These are phyloP conservation scores for Coemansia biformis DNA, from an alignment of 192 early-diverging fungal genomes.

Conservation along the genomic window DNA sequence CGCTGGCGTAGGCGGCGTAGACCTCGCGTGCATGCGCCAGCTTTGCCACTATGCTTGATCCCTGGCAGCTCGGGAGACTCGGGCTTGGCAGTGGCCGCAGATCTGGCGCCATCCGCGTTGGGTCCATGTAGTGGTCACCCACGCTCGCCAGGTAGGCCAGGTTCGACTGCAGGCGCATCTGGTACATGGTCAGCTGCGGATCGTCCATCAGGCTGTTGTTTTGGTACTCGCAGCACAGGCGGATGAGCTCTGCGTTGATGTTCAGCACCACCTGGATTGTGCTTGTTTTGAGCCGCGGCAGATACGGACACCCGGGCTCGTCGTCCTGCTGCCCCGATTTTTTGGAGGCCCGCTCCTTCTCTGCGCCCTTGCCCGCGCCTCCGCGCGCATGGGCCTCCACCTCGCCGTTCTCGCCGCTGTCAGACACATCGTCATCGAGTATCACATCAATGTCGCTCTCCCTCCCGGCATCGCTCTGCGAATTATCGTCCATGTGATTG, in stretches of 20 bases:
- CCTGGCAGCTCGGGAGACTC: constrained; percentile 19
- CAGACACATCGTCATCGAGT: constrained; percentile 38
- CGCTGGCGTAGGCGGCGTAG: constrained; percentile 29
- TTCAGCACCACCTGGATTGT: constrained; percentile 54
- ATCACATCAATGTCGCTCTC: constrained; percentile 47
- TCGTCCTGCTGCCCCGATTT: constrained; percentile 17
- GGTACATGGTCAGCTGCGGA: constrained; percentile 54
- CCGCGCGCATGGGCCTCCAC: background rate
- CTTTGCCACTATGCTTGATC: constrained; percentile 28
- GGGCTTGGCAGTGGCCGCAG: constrained; percentile 37
- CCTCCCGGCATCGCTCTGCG: constrained; percentile 19
- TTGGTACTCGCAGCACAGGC: constrained; percentile 58
- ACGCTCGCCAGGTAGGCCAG: constrained; percentile 59
- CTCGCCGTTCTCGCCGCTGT: constrained; percentile 14
- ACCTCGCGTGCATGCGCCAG: constrained; percentile 36
- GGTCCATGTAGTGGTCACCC: constrained; percentile 53
- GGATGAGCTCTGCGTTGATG: constrained; percentile 60
- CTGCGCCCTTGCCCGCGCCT: constrained; percentile 3
- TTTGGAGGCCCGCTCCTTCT: constrained; percentile 8
- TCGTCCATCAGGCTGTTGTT: constrained; percentile 57
- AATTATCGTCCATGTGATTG: constrained; percentile 19
- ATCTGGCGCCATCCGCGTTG: constrained; percentile 36
- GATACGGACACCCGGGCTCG: constrained; percentile 29
- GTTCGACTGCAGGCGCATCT: constrained; percentile 60
- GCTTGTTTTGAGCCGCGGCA: constrained; percentile 49